Evolutionary conservation across 305 asterid species (phyloP).

Genomic region (Solanum hybrid): DNA sequence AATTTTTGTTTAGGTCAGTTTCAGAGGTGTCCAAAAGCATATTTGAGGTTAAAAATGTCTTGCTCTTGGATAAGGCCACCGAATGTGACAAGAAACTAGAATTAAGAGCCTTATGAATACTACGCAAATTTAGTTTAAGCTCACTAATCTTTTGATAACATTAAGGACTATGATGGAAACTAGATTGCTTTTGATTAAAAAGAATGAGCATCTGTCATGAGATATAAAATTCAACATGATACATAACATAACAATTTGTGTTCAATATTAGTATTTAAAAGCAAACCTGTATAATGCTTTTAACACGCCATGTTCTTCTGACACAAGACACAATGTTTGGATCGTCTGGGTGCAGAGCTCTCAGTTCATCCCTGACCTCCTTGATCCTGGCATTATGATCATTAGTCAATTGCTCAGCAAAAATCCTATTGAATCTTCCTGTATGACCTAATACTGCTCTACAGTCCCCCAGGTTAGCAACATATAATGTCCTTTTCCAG

Average conservation of each 20-base stretch:
- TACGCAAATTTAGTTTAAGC: not conserved
- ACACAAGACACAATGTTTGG: slow-evolving; percentile 39
- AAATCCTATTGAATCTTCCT: slow-evolving; percentile 32
- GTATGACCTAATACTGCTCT: slow-evolving; percentile 52
- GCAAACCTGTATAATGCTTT: slow-evolving; percentile 70
- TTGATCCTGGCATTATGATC: slow-evolving; percentile 63
- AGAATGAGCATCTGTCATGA: not conserved
- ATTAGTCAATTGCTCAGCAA: slow-evolving; percentile 59
- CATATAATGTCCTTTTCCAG: slow-evolving; percentile 39
- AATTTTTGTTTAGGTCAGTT: no score
- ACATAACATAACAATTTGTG: no score
- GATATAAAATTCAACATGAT: not conserved
- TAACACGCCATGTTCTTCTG: slow-evolving; percentile 70
- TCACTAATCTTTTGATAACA: not conserved
- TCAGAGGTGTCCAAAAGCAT: not conserved
- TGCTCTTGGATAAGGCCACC: no score
- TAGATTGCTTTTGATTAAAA: not conserved
- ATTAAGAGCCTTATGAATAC: no score
- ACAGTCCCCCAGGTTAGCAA: slow-evolving; percentile 72
- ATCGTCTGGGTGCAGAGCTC: slow-evolving; percentile 51
- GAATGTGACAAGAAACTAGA: no score
- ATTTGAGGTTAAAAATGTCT: not conserved
- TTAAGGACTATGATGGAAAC: not conserved
- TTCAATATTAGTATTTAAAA: not conserved
- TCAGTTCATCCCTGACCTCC: slow-evolving; percentile 58